Base-by-base conservation (phyloP, 345 rosid species). In the Murraya koenigii region DNA sequence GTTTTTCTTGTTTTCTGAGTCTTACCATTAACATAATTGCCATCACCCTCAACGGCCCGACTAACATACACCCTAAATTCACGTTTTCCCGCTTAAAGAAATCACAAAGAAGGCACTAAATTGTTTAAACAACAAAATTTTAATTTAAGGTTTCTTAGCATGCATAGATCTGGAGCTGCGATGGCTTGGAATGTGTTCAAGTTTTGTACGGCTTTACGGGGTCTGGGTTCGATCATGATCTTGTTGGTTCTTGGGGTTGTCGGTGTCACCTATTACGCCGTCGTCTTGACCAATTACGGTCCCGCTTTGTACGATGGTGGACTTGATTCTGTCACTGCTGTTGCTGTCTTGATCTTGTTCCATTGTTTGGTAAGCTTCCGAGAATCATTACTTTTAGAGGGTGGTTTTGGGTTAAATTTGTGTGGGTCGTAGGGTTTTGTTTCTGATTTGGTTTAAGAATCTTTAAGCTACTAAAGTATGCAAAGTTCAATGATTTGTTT, bases 141-240 rank as follows among this genome's bases (percentile, higher is more conserved):
- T 26, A 26, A 0, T 41, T 14, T 3, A 30, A n/a, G 49, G 59
- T 64, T 28, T 60, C 25, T 26, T 26, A 56, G 75, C 23, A 95
- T 93, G 99, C 97, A 92, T 82, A 94, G 97, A 93, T 93, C 99
- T 83, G 97, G 98, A 52, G 91, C 88, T 76, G 77, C 89, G 71
- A 96, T 96, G 99, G 99, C 99, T 36, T 96, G 99, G 99, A 94
- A 96, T 86, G 98, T 96, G 69, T 96, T 96, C 90, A 92, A 86
- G 79, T 94, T 96, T 80, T 96, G 99, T 78, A 94, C 98, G 19
- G 97, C 97, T 74, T 82, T 94, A 66, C 86, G 98, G 25, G 97
- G 97, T 71, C 90, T 96, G n/a, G 99, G 98, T 47, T 94, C 97
- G 79, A 94, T 94, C 89, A 96, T 96, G 99, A 92, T 96, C 92